Conservation (phyloP, 495 filamentous ascomycete species). For the Xylaria cubensis region DNA sequence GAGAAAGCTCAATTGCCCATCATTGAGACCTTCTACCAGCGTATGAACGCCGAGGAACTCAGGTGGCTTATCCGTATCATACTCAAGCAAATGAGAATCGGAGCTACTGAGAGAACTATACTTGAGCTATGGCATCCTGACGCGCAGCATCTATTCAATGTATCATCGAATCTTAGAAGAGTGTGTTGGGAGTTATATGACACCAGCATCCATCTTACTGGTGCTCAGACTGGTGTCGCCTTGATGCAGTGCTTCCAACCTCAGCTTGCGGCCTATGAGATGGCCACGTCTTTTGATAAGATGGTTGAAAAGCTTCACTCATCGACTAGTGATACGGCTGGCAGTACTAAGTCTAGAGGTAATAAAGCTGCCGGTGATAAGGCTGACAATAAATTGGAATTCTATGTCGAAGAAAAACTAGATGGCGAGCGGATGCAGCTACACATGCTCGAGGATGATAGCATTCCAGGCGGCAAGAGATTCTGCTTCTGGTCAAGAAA, state of each 20-base stretch:
- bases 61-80: conserved; percentile 96
- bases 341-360: conserved; percentile 60
- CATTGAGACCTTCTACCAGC: conserved; percentile 80
- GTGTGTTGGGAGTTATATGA: conserved; percentile 97
- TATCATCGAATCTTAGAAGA: conserved; percentile 85
- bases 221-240: conserved; percentile 73
- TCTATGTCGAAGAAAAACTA: conserved; percentile 98
- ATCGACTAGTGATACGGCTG: conserved; percentile 54
- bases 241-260: conserved; percentile 98
- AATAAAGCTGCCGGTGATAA: conserved; percentile 34
- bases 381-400: conserved; percentile 72
- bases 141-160: conserved; percentile 86
- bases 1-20: conserved; percentile 85
- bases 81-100: conserved; percentile 96
- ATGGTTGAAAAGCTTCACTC: conserved; percentile 73
- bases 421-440: conserved; percentile 98
- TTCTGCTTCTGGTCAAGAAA: conserved; percentile 96
- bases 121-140: conserved; percentile 94
- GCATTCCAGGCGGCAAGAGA: conserved; percentile 68
- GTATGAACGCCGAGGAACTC: conserved; percentile 92
- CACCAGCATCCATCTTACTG: conserved; percentile 73
- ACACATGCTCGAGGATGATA: conserved; percentile 81
- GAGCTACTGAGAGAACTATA: conserved; percentile 91
- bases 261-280: conserved; percentile 94
- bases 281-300: conserved; percentile 77